Base-by-base conservation (phyloP, 441 rosid species). In the Cnidoscolus chayamansa region DNA sequence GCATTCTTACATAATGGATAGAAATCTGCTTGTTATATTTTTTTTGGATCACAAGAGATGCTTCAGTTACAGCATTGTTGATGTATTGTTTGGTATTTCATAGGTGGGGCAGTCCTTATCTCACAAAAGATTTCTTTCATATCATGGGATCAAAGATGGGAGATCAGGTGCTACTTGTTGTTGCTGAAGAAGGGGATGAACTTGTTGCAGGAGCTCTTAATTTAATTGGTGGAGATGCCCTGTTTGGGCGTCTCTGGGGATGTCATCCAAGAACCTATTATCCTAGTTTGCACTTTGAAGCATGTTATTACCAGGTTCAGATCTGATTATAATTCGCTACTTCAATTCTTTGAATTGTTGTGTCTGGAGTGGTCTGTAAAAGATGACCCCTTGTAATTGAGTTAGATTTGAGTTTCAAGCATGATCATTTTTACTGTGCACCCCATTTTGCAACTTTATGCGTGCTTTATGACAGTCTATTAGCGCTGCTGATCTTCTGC, bases 91-190 rank as follows among this genome's bases (percentile, higher is more conserved):
- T 68, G 68, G 62, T 51, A 74, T 71, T 71, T 71, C 48, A 50
- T 69, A 94, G 99, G 84, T 94, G 97, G 99, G 99, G 99, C 7
- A 92, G 79, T 75, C 94, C 97, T 57, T 89, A 94, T 86, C 86
- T 94, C 56, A 94, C 93, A 32, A 82, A 88, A 57, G 99, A 92
- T 20, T 94, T 94, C 84, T 94, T 94, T 77, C 97, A 92, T 68
- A 72, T 62, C 77, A 73, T 94, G 88, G 94, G 90, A 75, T 86
- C 91, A 15, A 92, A 89, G 83, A 81, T 94, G 88, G 91, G 90
- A 77, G 99, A 92, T 70, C 74, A 73, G 2, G 90, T 89, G 51
- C 78, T 94, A 8, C 93, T 94, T 20, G 90, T 94, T 78, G 81
- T 86, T 70, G 97, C 99, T 67, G 99, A 90, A 86, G 86, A 94